phyloP scores from a whole-genome alignment of 2,329 filamentous ascomycete species.

The Penicillium sp. region DNA sequence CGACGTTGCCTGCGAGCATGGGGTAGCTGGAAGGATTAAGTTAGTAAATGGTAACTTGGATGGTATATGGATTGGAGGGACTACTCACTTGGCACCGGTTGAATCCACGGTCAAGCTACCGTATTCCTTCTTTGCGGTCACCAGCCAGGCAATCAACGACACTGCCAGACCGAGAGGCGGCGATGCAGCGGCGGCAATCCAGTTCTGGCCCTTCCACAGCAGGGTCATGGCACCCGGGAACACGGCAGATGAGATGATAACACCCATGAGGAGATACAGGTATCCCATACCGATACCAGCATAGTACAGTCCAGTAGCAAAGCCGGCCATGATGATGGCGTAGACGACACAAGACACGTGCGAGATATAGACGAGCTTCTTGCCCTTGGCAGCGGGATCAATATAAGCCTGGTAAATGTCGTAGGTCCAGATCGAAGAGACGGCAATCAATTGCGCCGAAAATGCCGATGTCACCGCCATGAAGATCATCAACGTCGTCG shows the following conservation, averaged over 20 bases:
- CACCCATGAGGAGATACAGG: conserved; percentile 86
- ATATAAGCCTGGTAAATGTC: conserved; percentile 88
- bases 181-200: conserved; percentile 68
- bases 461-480: conserved; percentile 87
- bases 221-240: conserved; percentile 79
- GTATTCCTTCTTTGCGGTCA: conserved; percentile 70
- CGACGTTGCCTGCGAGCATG: conserved; percentile 86
- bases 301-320: conserved; percentile 74
- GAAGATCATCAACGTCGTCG: conserved; percentile 78
- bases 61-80: background rate
- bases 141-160: conserved; percentile 74
- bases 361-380: conserved; percentile 75
- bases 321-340: conserved; percentile 73
- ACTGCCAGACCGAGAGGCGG: conserved; percentile 69
- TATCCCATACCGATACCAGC: conserved; percentile 84
- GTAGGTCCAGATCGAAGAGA: conserved; percentile 85
- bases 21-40: conserved; percentile 54
- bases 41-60: conserved; percentile 2
- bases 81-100: conserved; percentile 70
- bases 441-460: conserved; percentile 81
- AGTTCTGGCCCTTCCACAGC: conserved; percentile 78
- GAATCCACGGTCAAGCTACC: conserved; percentile 69
- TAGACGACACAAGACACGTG: conserved; percentile 74
- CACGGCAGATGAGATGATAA: conserved; percentile 83
- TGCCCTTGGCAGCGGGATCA: conserved; percentile 73